A percentile compares a stretch with the other conserved stretches of the same genome.
Conservation (phyloP, 495 filamentous ascomycete genomes). For the Lentithecium fluviatile region DNA sequence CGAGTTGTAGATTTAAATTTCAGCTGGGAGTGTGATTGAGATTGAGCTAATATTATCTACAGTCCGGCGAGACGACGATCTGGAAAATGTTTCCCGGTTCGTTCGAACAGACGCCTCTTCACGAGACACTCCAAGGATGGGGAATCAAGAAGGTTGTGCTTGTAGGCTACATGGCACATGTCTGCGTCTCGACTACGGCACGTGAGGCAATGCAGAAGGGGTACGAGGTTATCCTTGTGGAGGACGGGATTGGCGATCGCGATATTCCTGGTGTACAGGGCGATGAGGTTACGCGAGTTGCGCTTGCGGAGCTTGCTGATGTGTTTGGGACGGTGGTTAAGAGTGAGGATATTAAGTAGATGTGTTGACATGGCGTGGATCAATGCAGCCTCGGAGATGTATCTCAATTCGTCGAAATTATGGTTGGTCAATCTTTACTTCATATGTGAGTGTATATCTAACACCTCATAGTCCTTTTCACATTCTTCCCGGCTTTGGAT, state of each 20-base stretch:
- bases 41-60: background rate
- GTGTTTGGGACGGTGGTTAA: conserved; percentile 43
- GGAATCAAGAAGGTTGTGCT: conserved; percentile 53
- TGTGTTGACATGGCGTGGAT: too few relatives aligned
- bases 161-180: conserved; percentile 59
- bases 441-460: too few relatives aligned
- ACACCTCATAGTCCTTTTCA: too few relatives aligned
- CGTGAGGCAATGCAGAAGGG: conserved; percentile 55
- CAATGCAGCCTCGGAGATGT: too few relatives aligned
- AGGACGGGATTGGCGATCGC: conserved; percentile 59
- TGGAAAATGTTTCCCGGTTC: conserved; percentile 50
- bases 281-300: conserved; percentile 39
- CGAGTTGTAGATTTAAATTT: too few relatives aligned
- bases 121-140: conserved; percentile 39
- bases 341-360: conserved; percentile 41
- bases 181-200: conserved; percentile 61
- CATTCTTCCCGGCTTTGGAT: too few relatives aligned
- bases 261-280: conserved; percentile 53
- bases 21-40: too few relatives aligned
- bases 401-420: too few relatives aligned
- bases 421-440: too few relatives aligned
- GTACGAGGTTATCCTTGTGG: conserved; percentile 57
- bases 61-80: conserved; percentile 31
- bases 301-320: conserved; percentile 42
- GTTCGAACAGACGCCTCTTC: conserved; percentile 51